Base-by-base conservation (phyloP, 768 basidiomycete genomes). In the Sistotremastrum suecicum region DNA sequence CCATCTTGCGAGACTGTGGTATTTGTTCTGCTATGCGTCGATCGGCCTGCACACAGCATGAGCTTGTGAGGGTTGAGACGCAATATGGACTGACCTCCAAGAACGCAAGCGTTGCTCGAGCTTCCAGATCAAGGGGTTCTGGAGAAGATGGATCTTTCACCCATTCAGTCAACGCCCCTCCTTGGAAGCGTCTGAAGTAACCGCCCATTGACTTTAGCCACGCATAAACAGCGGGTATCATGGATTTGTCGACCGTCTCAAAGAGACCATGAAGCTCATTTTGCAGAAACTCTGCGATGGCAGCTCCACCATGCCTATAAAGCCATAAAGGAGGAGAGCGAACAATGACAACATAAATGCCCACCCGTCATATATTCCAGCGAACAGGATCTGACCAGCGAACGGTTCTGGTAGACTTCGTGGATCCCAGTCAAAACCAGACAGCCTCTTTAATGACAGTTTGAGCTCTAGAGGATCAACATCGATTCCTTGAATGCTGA, bases 291-390 rank as follows among this genome's bases (percentile, higher is more conserved):
- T 86, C 78, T 2, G 90, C 83, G 11, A 92, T 89, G 7, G 81
- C 81, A n/a, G 81, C 81, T 6, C 91, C 91, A 5, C 91, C 91
- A 56, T 95, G 91, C 5, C 87, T 90, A 48, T n/a, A 31, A 44
- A 8, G 31, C 46, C 28, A 31, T 5, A 30, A 10, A 5, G 7
- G 43, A 6, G n/a, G 20, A 28, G 36, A 37, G 42, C 10, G 39
- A 31, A 47, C 5, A 20, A 20, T 12, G 4, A 37, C 11, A 41
- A 5, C 42, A 32, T 39, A n/a, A 34, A 32, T 43, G 59, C 72
- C 47, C 54, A 86, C 86, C 91, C 91, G 48, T 95, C 91, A 59
- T 90, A 95, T 47, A 95, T 80, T 32, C 90, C 91, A 35, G 89
- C 76, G 53, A 86, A 90, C 4, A 88, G 71, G 5, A 80, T 83